These are phyloP conservation scores for Fusarium caatingaense DNA, from an alignment of 2,329 filamentous ascomycete genomes.

Conservation along the genomic window DNA sequence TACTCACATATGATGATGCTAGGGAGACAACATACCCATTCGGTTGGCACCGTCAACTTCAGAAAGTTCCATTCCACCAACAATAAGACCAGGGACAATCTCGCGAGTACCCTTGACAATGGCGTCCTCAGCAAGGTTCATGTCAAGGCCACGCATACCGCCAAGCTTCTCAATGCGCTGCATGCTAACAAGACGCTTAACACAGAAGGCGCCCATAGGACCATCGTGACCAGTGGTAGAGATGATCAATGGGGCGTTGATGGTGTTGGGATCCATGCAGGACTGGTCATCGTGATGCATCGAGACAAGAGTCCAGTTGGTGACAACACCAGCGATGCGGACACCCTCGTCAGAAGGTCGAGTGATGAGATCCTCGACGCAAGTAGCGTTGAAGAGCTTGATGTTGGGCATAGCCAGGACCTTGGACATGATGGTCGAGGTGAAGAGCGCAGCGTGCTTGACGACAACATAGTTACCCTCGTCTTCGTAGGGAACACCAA, in stretches of 20 bases:
- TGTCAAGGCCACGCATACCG: conserved; percentile 93
- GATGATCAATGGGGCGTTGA: conserved; percentile 90
- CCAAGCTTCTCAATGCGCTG: conserved; percentile 83
- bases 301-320: conserved; percentile 93
- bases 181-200: conserved; percentile 93
- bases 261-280: conserved; percentile 98
- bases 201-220: conserved; percentile 90
- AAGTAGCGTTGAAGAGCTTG: conserved; percentile 96
- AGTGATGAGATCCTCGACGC: conserved; percentile 93
- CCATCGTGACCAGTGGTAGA: conserved; percentile 92
- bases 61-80: conserved; percentile 94
- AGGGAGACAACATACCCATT: conserved; percentile 70
- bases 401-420: conserved; percentile 89
- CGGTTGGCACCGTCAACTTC: conserved; percentile 92
- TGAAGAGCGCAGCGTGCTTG: conserved; percentile 94
- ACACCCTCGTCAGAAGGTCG: conserved; percentile 69
- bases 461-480: conserved; percentile 91
- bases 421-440: conserved; percentile 84
- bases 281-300: conserved; percentile 90
- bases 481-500: conserved; percentile 88
- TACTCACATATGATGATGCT: not conserved
- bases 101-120: conserved; percentile 94
- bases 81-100: conserved; percentile 86
- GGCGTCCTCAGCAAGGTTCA: conserved; percentile 90
- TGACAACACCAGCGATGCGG: conserved; percentile 88